These are phyloP conservation scores for Bruguiera gymnorhiza DNA, from an alignment of 345 rosid species.

Conservation along the genomic window DNA sequence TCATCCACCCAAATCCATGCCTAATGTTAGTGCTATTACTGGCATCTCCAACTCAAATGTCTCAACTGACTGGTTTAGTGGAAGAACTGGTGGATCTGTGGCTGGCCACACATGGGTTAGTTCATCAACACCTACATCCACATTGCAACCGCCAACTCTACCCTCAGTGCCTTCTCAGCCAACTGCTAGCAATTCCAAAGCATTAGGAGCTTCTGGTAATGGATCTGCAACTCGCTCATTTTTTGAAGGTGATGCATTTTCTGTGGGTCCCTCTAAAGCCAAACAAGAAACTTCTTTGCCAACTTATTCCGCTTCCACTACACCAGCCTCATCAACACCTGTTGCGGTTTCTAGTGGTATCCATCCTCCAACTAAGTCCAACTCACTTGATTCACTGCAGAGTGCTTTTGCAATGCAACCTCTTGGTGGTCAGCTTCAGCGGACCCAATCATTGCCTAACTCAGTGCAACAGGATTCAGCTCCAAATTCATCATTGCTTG, in stretches of 20 bases:
- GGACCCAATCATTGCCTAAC: conserved; percentile 41
- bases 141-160: conserved; percentile 39
- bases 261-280: conserved; percentile 40
- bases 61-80: conserved; percentile 55
- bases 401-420: conserved; percentile 59
- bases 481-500: conserved; percentile 45
- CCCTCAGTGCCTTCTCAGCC: conserved; percentile 36
- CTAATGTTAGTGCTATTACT: conserved; percentile 35
- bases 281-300: conserved; percentile 47
- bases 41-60: conserved; percentile 40
- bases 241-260: conserved; percentile 59
- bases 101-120: conserved; percentile 42
- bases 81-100: conserved; percentile 41
- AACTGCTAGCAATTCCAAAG: conserved; percentile 41
- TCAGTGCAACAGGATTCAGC: conserved; percentile 52
- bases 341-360: conserved; percentile 46
- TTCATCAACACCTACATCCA: conserved; percentile 37
- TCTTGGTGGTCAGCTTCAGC: conserved; percentile 53
- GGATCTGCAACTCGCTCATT: conserved; percentile 37
- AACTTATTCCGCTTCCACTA: conserved; percentile 42
- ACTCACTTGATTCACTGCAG: conserved; percentile 67
- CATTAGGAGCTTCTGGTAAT: conserved; percentile 59
- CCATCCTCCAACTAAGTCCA: conserved; percentile 57
- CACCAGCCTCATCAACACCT: conserved; percentile 38
- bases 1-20: conserved; percentile 43